A percentile compares a stretch with the other conserved stretches of the same genome.
These are phyloP conservation scores for Neoboletus brunneissimus DNA, from an alignment of 768 basidiomycete species.

Conservation along the genomic window DNA sequence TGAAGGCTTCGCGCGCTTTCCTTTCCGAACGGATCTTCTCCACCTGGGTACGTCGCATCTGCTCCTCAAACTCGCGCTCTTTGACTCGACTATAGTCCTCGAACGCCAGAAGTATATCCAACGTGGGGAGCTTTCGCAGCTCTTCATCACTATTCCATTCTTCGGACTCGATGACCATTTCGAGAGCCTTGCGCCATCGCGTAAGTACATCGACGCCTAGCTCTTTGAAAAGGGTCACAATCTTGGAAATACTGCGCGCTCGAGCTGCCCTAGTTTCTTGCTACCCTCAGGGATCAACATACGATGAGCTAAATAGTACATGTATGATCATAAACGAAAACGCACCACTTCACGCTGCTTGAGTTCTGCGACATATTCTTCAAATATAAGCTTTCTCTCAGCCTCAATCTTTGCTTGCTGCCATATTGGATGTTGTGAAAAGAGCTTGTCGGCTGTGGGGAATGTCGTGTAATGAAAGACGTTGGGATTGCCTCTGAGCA, in stretches of 20 bases:
- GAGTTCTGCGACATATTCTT: slow-evolving; percentile 86
- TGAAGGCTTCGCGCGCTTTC: slow-evolving; percentile 90
- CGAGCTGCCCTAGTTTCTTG: slow-evolving; percentile 78
- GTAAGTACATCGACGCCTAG: slow-evolving; percentile 92
- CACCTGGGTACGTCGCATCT: slow-evolving; percentile 73
- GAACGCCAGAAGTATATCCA: slow-evolving; percentile 90
- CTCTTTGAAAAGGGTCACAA: slow-evolving; percentile 81
- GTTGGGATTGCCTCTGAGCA: slow-evolving; percentile 83
- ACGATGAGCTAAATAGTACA: slow-evolving; percentile 5
- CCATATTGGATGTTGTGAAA: slow-evolving; percentile 89
- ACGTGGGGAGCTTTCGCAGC: slow-evolving; percentile 77
- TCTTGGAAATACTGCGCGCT: slow-evolving; percentile 74
- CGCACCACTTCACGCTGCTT: slow-evolving; percentile 87
- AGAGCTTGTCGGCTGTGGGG: slow-evolving; percentile 81
- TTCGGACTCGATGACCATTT: slow-evolving; percentile 68
- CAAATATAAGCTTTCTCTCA: slow-evolving; percentile 84
- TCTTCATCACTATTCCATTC: slow-evolving; percentile 78
- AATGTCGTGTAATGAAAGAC: slow-evolving; percentile 93
- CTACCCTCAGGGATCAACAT: slow-evolving; percentile 36
- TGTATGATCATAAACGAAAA: slow-evolving; percentile 10
- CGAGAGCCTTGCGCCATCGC: slow-evolving; percentile 84
- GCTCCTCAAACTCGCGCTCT: slow-evolving; percentile 89
- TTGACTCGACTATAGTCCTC: slow-evolving; percentile 91
- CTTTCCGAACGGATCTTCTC: slow-evolving; percentile 83
- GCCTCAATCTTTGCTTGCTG: slow-evolving; percentile 79